Percentiles rank a stretch among this genome's conserved stretches.
Evolutionary conservation across 2,329 filamentous ascomycete genomes (phyloP).

Genomic region (Daldinia eschscholtzii): DNA sequence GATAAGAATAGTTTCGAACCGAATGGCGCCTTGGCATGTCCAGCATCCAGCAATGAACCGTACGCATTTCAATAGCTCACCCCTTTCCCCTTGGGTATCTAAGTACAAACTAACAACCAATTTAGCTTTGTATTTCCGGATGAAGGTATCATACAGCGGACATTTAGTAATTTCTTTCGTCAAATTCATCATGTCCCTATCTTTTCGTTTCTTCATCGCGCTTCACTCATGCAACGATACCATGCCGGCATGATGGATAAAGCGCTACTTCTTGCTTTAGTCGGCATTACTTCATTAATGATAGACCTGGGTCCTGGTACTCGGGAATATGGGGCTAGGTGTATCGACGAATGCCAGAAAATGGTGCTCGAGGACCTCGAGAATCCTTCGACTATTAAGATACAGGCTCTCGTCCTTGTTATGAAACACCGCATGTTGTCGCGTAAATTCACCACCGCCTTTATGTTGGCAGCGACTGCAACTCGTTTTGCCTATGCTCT

Average conservation of each 20-base stretch:
- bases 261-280: conserved; percentile 65
- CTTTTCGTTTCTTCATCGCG: conserved; percentile 70
- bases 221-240: conserved; percentile 71
- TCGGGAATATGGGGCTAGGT: conserved; percentile 65
- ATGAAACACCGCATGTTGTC: conserved; percentile 63
- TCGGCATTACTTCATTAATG: conserved; percentile 68
- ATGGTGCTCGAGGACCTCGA: conserved; percentile 67
- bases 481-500: conserved; percentile 64
- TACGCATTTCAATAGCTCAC: conserved; percentile 43
- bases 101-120: conserved; percentile 46
- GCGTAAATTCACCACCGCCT: conserved; percentile 60
- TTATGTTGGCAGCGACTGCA: conserved; percentile 62
- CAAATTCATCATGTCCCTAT: conserved; percentile 71
- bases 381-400: conserved; percentile 68
- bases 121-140: conserved; percentile 58
- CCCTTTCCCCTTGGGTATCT: conserved; percentile 24
- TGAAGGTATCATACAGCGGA: conserved; percentile 64
- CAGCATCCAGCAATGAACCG: conserved; percentile 44
- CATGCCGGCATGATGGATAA: conserved; percentile 68
- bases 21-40: conserved; percentile 35
- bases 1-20: conserved; percentile 47
- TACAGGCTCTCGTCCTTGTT: conserved; percentile 61
- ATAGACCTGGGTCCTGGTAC: conserved; percentile 67
- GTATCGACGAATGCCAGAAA: conserved; percentile 67
- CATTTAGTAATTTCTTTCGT: conserved; percentile 69